Evolutionary conservation across 2,329 filamentous ascomycete species (phyloP).

Genomic region (Aureobasidium sp.): DNA sequence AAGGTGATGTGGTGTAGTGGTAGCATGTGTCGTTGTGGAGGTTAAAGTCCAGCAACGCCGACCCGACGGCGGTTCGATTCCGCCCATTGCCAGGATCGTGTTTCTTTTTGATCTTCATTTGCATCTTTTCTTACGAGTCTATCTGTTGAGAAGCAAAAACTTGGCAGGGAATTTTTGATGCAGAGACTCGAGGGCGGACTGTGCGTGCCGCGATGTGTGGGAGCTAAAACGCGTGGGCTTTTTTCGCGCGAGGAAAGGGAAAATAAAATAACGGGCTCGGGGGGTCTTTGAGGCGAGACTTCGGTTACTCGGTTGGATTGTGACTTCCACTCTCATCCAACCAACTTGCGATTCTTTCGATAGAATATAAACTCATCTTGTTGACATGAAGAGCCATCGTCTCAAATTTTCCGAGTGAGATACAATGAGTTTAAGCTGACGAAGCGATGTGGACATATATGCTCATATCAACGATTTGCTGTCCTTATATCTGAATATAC

Average conservation of each 20-base stretch:
- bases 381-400: background rate
- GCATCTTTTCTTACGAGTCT: background rate
- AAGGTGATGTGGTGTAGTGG: slow-evolving; percentile 12
- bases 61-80: slow-evolving; percentile 13
- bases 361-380: background rate
- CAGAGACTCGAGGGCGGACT: background rate
- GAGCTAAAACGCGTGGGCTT: background rate
- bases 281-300: background rate
- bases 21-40: slow-evolving; percentile 10
- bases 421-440: background rate
- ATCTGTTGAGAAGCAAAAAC: background rate
- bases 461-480: background rate
- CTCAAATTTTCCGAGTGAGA: background rate
- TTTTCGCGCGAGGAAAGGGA: background rate
- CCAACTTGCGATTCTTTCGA: no score
- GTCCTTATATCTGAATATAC: background rate
- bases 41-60: slow-evolving; percentile 6
- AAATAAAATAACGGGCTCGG: background rate
- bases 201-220: background rate
- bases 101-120: background rate
- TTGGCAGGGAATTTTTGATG: background rate
- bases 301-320: background rate
- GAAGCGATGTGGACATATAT: background rate
- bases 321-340: background rate
- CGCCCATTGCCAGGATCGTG: slow-evolving; percentile 8